These are phyloP conservation scores for Dioszegia hungarica DNA, from an alignment of 768 basidiomycete genomes.

Conservation along the genomic window DNA sequence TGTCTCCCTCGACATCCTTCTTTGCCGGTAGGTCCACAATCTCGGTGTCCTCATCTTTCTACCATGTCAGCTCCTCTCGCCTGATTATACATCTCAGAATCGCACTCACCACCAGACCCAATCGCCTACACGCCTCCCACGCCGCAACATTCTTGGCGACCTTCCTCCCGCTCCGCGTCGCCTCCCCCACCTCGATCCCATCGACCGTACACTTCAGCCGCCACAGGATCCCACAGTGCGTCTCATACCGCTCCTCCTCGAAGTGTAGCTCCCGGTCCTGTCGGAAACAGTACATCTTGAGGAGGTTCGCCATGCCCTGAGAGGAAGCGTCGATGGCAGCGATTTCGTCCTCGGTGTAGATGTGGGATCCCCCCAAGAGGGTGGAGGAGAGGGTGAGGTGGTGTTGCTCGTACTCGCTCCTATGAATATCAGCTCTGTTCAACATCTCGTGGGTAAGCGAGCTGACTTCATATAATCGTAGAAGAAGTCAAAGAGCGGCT, in stretches of 20 bases:
- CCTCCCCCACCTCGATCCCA: constrained; percentile 33
- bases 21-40: too few relatives aligned
- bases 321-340: constrained; percentile 17
- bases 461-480: constrained; percentile 31
- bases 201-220: constrained; percentile 27
- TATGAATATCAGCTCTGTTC: background rate
- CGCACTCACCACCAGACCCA: constrained; percentile 36
- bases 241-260: constrained; percentile 29
- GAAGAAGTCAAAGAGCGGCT: constrained; percentile 41
- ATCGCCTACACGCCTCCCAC: constrained; percentile 33
- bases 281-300: constrained; percentile 15
- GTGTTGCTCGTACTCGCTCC: constrained; percentile 34
- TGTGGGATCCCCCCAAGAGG: constrained; percentile 14
- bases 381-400: constrained; percentile 18
- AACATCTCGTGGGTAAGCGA: background rate
- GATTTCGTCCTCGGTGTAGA: constrained; percentile 27
- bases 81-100: background rate
- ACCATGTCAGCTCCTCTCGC: background rate
- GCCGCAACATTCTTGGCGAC: constrained; percentile 38
- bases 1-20: too few relatives aligned
- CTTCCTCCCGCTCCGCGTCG: constrained; percentile 31
- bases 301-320: constrained; percentile 27
- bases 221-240: constrained; percentile 34
- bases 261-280: constrained; percentile 25
- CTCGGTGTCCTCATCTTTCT: constrained; percentile 1